These are phyloP conservation scores for Sistotremastrum suecicum DNA, from an alignment of 768 basidiomycete genomes.

Conservation along the genomic window DNA sequence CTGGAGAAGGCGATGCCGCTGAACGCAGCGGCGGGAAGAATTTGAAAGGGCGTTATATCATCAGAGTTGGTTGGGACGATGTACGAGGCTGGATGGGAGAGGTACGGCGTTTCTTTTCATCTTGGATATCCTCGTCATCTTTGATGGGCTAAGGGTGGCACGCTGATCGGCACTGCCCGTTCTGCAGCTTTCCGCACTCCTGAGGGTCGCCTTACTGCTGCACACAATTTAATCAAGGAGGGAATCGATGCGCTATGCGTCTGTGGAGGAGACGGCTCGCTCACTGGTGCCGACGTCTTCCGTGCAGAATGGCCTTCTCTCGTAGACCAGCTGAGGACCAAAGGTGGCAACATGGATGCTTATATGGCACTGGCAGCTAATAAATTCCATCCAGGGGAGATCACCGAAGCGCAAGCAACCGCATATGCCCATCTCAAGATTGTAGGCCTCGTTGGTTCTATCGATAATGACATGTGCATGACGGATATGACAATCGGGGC, in stretches of 20 bases:
- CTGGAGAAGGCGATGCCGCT: slow-evolving; percentile 53
- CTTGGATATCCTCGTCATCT: not conserved
- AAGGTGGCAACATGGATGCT: slow-evolving; percentile 29
- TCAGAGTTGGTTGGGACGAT: slow-evolving; percentile 96
- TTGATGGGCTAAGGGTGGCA: slow-evolving; percentile 55
- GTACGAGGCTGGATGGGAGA: slow-evolving; percentile 90
- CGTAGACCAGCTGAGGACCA: slow-evolving; percentile 46
- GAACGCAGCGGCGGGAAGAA: slow-evolving; percentile 53
- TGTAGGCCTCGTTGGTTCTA: slow-evolving; percentile 96
- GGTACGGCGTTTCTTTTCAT: slow-evolving; percentile 26
- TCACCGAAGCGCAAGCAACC: slow-evolving; percentile 59
- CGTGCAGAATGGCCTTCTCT: slow-evolving; percentile 90
- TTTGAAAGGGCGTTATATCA: slow-evolving; percentile 84
- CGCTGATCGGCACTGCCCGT: slow-evolving; percentile 87
- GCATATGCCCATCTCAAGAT: slow-evolving; percentile 78
- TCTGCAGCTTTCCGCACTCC: slow-evolving; percentile 69
- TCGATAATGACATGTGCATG: slow-evolving; percentile 98
- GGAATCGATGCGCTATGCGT: slow-evolving; percentile 96
- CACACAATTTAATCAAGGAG: slow-evolving; percentile 84
- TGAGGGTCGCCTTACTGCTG: slow-evolving; percentile 83
- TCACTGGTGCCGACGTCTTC: slow-evolving; percentile 93
- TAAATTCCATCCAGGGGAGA: slow-evolving; percentile 33
- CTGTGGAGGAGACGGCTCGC: slow-evolving; percentile 92
- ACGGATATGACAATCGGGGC: slow-evolving; percentile 97
- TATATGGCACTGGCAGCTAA: not conserved